Conservation (phyloP, 2,329 filamentous ascomycete species). For the Pleurostoma richardsiae region DNA sequence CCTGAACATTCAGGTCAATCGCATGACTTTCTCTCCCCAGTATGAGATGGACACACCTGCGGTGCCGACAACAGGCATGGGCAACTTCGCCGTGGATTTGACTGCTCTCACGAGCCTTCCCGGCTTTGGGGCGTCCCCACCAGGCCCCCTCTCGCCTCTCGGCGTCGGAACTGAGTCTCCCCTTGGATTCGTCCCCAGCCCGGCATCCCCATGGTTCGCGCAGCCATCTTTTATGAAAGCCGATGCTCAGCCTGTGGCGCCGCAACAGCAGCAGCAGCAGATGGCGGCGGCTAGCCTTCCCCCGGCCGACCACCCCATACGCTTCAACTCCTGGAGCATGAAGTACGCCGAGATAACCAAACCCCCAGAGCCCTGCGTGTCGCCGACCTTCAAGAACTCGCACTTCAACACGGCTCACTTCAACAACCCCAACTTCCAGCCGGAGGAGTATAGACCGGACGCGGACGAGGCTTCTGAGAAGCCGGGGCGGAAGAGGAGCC, state of each 20-base stretch:
- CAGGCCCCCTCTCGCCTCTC: constrained; percentile 11
- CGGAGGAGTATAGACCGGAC: constrained; percentile 43
- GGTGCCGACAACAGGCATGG: constrained; percentile 21
- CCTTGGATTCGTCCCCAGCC: constrained; percentile 20
- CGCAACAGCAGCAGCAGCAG: constrained; percentile 16
- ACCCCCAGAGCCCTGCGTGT: constrained; percentile 25
- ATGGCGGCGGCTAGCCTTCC: constrained; percentile 17
- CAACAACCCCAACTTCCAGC: constrained; percentile 58
- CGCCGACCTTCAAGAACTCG: constrained; percentile 58
- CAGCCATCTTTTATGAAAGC: constrained; percentile 17
- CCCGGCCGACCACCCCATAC: constrained; percentile 29
- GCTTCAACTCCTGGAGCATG: constrained; percentile 43
- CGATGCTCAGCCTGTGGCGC: constrained; percentile 16
- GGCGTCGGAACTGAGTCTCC: constrained; percentile 13
- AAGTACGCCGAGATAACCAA: constrained; percentile 23
- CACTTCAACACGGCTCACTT: constrained; percentile 65
- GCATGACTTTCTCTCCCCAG: constrained; percentile 42
- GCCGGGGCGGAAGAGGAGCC: constrained; percentile 5
- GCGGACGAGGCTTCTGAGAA: constrained; percentile 22
- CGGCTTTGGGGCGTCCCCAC: constrained; percentile 25
- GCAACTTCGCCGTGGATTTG: constrained; percentile 36
- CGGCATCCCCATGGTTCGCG: constrained; percentile 31
- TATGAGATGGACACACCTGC: constrained; percentile 34
- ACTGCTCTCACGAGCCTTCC: constrained; percentile 42
- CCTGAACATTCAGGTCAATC: constrained; percentile 45